phyloP scores from a whole-genome alignment of 192 early-diverging fungal species.

The Lobosporangium transversale region DNA sequence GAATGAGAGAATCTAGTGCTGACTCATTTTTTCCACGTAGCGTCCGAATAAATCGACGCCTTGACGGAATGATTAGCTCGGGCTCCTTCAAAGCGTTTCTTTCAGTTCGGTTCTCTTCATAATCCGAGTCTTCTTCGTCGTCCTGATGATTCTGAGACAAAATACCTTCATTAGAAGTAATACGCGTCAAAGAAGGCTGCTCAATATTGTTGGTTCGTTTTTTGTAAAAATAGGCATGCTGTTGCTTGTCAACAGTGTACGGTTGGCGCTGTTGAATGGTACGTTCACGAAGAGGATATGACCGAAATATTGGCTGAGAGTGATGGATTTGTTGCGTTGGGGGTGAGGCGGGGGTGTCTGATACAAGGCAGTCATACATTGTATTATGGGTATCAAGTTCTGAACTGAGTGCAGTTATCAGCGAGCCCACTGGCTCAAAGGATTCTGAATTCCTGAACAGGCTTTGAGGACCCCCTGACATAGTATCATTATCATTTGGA shows the following conservation, averaged over 20 bases:
- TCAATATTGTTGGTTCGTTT: background rate
- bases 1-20: constrained; percentile 1
- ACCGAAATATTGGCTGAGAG: constrained; percentile 4
- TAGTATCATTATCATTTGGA: too few relatives aligned
- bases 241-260: constrained; percentile 38
- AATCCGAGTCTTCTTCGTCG: constrained; percentile 25
- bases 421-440: too few relatives aligned
- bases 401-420: too few relatives aligned
- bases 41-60: background rate
- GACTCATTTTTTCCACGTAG: background rate
- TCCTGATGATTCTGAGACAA: constrained; percentile 1
- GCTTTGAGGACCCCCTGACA: too few relatives aligned
- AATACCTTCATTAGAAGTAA: background rate
- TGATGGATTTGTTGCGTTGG: too few relatives aligned
- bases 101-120: constrained; percentile 4
- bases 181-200: background rate
- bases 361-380: too few relatives aligned
- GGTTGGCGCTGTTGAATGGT: constrained; percentile 32
- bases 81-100: background rate
- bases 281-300: constrained; percentile 25
- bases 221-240: constrained; percentile 23
- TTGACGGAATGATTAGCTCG: too few relatives aligned
- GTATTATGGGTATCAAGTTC: too few relatives aligned
- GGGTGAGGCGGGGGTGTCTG: too few relatives aligned
- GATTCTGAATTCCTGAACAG: too few relatives aligned